A percentile compares a stretch with the other conserved stretches of the same genome.
Conservation (phyloP, 1,139 yeast species). For the Nakaseomyces sp. region DNA sequence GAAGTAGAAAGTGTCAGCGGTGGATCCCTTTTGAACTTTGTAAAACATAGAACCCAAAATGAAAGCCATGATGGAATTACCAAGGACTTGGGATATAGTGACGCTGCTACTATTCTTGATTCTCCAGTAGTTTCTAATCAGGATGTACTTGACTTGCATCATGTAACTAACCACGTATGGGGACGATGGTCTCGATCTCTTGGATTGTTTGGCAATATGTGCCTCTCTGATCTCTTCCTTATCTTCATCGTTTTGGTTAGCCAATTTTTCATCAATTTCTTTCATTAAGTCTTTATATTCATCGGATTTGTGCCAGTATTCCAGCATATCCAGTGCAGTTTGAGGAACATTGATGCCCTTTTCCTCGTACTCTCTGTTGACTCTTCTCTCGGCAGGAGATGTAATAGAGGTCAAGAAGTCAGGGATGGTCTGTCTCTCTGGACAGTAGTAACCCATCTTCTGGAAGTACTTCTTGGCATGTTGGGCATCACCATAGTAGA, state of each 20-base stretch:
- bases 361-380: conserved; percentile 28
- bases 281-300: conserved; percentile 37
- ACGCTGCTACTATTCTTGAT: conserved; percentile 59
- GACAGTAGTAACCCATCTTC: conserved; percentile 64
- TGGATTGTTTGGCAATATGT: conserved; percentile 51
- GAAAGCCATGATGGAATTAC: conserved; percentile 66
- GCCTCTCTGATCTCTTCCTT: conserved; percentile 35
- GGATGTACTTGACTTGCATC: conserved; percentile 56
- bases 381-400: conserved; percentile 58
- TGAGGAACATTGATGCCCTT: conserved; percentile 57
- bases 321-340: conserved; percentile 62
- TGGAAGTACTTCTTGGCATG: conserved; percentile 53
- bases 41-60: conserved; percentile 68
- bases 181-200: conserved; percentile 43
- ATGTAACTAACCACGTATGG: conserved; percentile 58
- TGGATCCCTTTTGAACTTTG: conserved; percentile 38
- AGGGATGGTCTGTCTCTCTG: conserved; percentile 72
- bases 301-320: conserved; percentile 58
- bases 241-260: conserved; percentile 11
- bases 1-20: conserved; percentile 49
- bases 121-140: conserved; percentile 56
- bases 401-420: conserved; percentile 76
- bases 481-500: conserved; percentile 56
- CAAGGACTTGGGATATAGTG: conserved; percentile 48
- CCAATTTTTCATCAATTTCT: conserved; percentile 36